Base-by-base conservation (phyloP, 768 basidiomycete genomes). In the Termitomyces heimii region DNA sequence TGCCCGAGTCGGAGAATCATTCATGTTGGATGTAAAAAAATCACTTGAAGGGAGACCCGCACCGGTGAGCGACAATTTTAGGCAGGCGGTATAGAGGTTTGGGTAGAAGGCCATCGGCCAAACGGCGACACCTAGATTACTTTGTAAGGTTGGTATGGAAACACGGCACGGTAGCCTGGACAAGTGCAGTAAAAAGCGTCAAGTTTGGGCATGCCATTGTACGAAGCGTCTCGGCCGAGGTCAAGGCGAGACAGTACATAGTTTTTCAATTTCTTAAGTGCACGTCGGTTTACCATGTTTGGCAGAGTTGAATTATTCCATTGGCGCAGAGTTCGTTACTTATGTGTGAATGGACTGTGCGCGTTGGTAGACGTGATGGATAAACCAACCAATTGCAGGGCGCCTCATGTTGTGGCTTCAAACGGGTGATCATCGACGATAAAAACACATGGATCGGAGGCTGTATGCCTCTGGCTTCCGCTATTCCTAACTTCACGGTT, bases 401-500 rank as follows among this genome's bases (percentile, higher is more conserved):
- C 18, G 18, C n/a, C 18, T 9, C 35, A 50, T 26, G 35, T 37
- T 37, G 35, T 37, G 26, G 12, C 16, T 37, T 26, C 1, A 26
- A 13, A 16, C 2, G 47, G 50, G 18, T 39, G 35, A n/a, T 51
- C 50, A 51, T 51, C 50, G 49, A 51, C 24, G 18, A 28, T 28
- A 28, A n/a, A 34, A 20, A 10, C 51, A 39, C 51, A 52, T 52
- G 51, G 26, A 35, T 26, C 26, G 26, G 49, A 51, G 49, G 49
- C 4, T 35, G 32, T 51, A n/a, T 18, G 12, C 42, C 7, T 45
- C 9, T 35, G 20, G 16, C 29, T 44, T 44, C 42, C 34, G 42
- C 31, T 28, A 55, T 47, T 7, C 48, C 56, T 57, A 52, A 52
- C 56, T 57, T 52, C 40, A n/a, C 42, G 34, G 56, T 29, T 32